Evolutionary conservation across 345 rosid genomes (phyloP), one percentile per base, ranked within the genome.

Genomic region (Aquilaria malaccensis): DNA sequence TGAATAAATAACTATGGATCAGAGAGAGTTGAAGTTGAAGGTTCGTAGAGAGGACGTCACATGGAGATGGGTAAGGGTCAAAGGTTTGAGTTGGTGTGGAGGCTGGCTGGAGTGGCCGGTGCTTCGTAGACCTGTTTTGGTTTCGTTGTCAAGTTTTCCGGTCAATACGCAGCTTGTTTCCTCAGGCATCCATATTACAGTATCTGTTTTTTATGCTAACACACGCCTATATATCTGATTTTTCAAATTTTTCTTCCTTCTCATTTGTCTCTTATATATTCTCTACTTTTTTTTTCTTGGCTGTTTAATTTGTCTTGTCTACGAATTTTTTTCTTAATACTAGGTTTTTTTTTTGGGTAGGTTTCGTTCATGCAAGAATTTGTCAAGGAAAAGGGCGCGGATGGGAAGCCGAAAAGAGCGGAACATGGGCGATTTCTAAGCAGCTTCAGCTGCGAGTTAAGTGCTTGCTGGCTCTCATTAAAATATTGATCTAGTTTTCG

Each of bases 11-110:
- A 22, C 22, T 22, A 22, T 22, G 22, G 22, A 22, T 22, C 22
- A 22, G 55, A 67, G 58, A 73, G 52, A 65, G 71, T 82, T 77
- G 67, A 68, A 75, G 62, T 69, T 83, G 86, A 83, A 81, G 88
- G 76, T 83, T 81, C 85, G 72, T 81, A 62, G 47, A 55, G 69
- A 56, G 11, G 53, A 61, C 52, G 41, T 67, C 68, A 68, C 68
- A 58, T 67, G 62, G 72, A 22, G 22, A 22, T 22, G 22, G 43
- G 31, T 43, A 48, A 45, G 13, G 62, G 76, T 70, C 81, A 76
- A 79, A 31, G 48, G 66, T 29, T 30, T 33, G 30, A 13, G 33
- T 9, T 60, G 45, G 22, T 22, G 22, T 22, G 43, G 22, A 33
- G 59, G 55, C 59, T 55, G 47, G 65, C 46, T 65, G 63, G 66